Conservation (phyloP, 148 eudicot genomes). For the Cornus suecica region DNA sequence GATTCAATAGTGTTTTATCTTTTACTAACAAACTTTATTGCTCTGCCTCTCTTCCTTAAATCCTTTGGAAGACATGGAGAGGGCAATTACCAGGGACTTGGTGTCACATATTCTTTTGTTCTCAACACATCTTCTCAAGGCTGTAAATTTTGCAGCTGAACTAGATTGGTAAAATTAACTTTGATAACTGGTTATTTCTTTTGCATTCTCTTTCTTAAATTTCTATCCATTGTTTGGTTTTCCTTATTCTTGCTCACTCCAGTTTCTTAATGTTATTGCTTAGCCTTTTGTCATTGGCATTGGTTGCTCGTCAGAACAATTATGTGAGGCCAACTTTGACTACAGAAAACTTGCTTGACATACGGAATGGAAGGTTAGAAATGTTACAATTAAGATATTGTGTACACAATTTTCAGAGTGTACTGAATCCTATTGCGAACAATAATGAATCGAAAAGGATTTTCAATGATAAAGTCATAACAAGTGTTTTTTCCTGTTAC, state of each 20-base stretch:
- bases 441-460: not conserved
- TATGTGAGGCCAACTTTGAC: slow-evolving; percentile 82
- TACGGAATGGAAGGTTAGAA: slow-evolving; percentile 91
- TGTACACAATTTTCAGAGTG: not conserved
- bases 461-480: slow-evolving; percentile 4
- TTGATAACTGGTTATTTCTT: not conserved
- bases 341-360: slow-evolving; percentile 63
- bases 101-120: slow-evolving; percentile 73
- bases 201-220: slow-evolving; percentile 4
- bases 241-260: slow-evolving; percentile 2
- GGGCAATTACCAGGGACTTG: slow-evolving; percentile 92
- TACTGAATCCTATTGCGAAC: not conserved
- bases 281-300: slow-evolving; percentile 78
- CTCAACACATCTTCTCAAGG: slow-evolving; percentile 64
- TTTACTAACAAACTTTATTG: not conserved
- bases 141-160: slow-evolving; percentile 88
- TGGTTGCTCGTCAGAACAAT: slow-evolving; percentile 94
- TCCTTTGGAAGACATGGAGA: slow-evolving; percentile 77
- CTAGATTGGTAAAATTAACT: slow-evolving; percentile 72
- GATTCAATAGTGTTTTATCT: not conserved
- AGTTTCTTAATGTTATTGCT: slow-evolving; percentile 12
- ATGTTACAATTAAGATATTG: not conserved
- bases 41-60: slow-evolving; percentile 7
- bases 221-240: slow-evolving; percentile 12
- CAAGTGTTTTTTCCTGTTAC: slow-evolving; percentile 10